Percentiles rank a stretch among this genome's conserved stretches.
Evolutionary conservation across 2,329 filamentous ascomycete genomes (phyloP).

Genomic region (Alternaria triticina): DNA sequence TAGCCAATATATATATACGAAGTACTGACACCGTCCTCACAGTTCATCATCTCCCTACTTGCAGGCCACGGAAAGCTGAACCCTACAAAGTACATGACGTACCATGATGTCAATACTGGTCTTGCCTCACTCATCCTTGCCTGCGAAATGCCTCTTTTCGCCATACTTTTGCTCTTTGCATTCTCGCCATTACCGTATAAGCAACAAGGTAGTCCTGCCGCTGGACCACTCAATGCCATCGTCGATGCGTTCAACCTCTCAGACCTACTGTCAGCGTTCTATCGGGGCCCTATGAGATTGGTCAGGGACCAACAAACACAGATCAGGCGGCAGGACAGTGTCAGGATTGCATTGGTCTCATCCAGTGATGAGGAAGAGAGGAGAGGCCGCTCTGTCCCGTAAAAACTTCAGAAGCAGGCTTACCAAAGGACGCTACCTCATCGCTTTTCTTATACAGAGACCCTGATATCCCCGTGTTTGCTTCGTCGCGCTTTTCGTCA

Average conservation of each 20-base stretch:
- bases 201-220: constrained; percentile 14
- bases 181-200: constrained; percentile 35
- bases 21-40: neutral
- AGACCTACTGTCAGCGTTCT: constrained; percentile 35
- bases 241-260: constrained; percentile 37
- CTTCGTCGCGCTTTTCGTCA: neutral
- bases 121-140: constrained; percentile 38
- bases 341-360: constrained; percentile 9
- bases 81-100: constrained; percentile 36
- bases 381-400: neutral
- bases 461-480: neutral
- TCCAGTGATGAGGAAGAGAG: neutral
- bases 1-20: neutral
- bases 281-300: constrained; percentile 40
- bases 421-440: neutral
- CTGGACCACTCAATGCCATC: constrained; percentile 27
- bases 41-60: constrained; percentile 42
- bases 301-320: constrained; percentile 35
- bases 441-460: neutral
- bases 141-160: constrained; percentile 44
- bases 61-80: constrained; percentile 27
- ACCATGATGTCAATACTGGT: constrained; percentile 35
- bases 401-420: neutral
- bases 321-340: constrained; percentile 27
- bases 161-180: constrained; percentile 32